These are phyloP conservation scores for Komagataella phaffii DNA, from an alignment of 805 yeast genomes.

Conservation along the genomic window DNA sequence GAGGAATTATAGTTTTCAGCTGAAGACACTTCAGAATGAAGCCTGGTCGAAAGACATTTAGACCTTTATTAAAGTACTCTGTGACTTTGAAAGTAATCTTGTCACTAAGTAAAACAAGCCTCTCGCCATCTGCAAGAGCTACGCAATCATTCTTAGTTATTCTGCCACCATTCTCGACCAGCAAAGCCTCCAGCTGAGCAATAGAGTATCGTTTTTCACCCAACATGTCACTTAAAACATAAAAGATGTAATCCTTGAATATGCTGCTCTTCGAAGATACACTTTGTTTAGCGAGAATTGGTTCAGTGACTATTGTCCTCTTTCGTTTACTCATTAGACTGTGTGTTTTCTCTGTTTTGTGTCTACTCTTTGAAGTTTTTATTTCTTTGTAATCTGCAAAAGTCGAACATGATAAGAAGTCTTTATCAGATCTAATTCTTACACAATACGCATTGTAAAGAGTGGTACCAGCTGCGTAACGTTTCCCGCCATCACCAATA, in stretches of 20 bases:
- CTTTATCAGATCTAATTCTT: slow-evolving; percentile 55
- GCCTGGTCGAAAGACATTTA: slow-evolving; percentile 47
- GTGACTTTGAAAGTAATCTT: slow-evolving; percentile 24
- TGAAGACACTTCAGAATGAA: slow-evolving; percentile 66
- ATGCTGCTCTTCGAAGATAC: slow-evolving; percentile 15
- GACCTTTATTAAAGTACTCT: slow-evolving; percentile 28
- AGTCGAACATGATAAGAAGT: slow-evolving; percentile 39
- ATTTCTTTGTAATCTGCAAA: slow-evolving; percentile 31
- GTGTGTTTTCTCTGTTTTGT: slow-evolving; percentile 2
- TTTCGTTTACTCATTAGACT: slow-evolving; percentile 2
- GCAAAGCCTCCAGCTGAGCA: slow-evolving; percentile 21
- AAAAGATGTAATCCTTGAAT: slow-evolving; percentile 32
- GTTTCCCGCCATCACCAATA: slow-evolving; percentile 24
- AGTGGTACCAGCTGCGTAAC: slow-evolving; percentile 56
- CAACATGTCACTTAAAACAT: slow-evolving; percentile 37
- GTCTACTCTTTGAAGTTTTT: slow-evolving; percentile 1
- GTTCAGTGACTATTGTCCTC: slow-evolving; percentile 1
- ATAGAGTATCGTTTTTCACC: slow-evolving; percentile 13
- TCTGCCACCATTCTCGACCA: slow-evolving; percentile 38
- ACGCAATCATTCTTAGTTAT: slow-evolving; percentile 21
- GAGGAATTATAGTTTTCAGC: slow-evolving; percentile 23
- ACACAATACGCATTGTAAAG: slow-evolving; percentile 68
- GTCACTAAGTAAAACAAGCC: slow-evolving; percentile 22
- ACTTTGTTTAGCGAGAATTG: background rate
- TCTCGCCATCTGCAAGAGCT: slow-evolving; percentile 5